A percentile compares a stretch with the other conserved stretches of the same genome.
Conservation (phyloP, 768 basidiomycete genomes). For the Chlorophyllum brunneum region DNA sequence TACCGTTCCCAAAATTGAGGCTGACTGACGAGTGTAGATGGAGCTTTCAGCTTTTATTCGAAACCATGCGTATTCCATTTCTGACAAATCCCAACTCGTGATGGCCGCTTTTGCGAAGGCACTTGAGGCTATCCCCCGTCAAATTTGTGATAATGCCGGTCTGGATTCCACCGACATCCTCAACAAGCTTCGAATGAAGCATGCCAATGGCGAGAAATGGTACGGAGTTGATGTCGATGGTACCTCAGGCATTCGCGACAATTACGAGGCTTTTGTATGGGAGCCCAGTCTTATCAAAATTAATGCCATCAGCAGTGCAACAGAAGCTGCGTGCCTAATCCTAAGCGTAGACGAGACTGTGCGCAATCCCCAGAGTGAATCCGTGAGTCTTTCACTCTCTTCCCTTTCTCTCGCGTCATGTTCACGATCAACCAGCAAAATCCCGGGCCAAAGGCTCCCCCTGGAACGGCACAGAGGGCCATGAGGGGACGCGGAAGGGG, state of each 20-base stretch:
- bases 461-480: constrained; percentile 86
- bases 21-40: constrained; percentile 56
- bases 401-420: constrained; percentile 17
- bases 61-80: constrained; percentile 85
- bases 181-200: constrained; percentile 96
- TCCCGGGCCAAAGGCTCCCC: constrained; percentile 84
- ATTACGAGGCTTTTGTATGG: constrained; percentile 98
- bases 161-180: constrained; percentile 96
- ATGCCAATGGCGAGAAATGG: constrained; percentile 87
- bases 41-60: constrained; percentile 94
- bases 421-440: constrained; percentile 46
- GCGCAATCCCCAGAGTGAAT: constrained; percentile 90
- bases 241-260: constrained; percentile 83
- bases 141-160: constrained; percentile 98
- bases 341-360: constrained; percentile 98
- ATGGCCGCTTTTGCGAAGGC: constrained; percentile 96
- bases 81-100: constrained; percentile 93
- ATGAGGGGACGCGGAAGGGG: constrained; percentile 86
- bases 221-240: constrained; percentile 94
- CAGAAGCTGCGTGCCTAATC: constrained; percentile 95
- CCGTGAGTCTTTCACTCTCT: constrained; percentile 45
- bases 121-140: constrained; percentile 94
- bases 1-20: constrained; percentile 3
- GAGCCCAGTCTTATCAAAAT: constrained; percentile 94
- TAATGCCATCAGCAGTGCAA: constrained; percentile 93